Base-by-base conservation (phyloP, 345 rosid species). In the Rhizophora apiculata region DNA sequence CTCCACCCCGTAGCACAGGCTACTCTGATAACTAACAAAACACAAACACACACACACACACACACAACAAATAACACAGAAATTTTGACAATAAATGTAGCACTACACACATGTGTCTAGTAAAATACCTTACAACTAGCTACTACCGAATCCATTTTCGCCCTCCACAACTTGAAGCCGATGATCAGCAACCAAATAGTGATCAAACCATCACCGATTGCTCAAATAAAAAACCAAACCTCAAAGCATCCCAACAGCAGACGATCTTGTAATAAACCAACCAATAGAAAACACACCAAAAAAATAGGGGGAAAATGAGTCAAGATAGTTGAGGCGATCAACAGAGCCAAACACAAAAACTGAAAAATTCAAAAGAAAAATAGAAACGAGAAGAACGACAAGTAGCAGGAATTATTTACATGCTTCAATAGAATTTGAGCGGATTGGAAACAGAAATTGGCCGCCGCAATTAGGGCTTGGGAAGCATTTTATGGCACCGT, bases 141-240 rank as follows among this genome's bases (percentile, higher is more conserved):
- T 21, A 80, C 89, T 20, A 80, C 88, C 84, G 86, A 85, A 88
- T 94, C 98, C 98, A 94, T 94, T 63, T 78, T 76, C 53, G 27
- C 29, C 27, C 22, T 63, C 43, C 68, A 64, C 74, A 72, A 71
- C 71, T 30, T 2, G 62, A 71, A 69, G 72, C 74, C 59, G 48
- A 48, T 9, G 65, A 70, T 64, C 68, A 60, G 64, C 34, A 67
- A 51, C 70, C 63, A 72, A 63, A 71, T 58, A 72, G 59, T 30
- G 54, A 80, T 76, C 73, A 72, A 72, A 59, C 58, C 78, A 74
- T 68, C 72, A 56, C 30, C 13, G 68, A 63, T 60, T 52, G 27
- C 64, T 29, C 21, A 59, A 64, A 24, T 36, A 73, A 54, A 34
- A 52, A 54, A 59, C 64, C 73, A 73, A 79, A 69, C 78, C 61